Base-by-base conservation (phyloP, 1,284 basidiomycete genomes). In the Moniliophthora roreri region DNA sequence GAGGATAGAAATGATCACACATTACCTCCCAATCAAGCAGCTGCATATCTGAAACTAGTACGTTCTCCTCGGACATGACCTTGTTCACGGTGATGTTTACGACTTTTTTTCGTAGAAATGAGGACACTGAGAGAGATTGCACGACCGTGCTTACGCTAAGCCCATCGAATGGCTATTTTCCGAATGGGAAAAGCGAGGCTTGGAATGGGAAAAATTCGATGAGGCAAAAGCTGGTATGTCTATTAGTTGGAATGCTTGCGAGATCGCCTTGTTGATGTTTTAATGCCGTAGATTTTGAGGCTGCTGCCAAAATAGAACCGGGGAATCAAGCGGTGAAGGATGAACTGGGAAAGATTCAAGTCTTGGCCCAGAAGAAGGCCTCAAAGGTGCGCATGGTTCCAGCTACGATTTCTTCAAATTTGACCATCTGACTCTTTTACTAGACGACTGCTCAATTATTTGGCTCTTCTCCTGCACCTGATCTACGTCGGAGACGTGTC, bases 41-140 rank as follows among this genome's bases (percentile, higher is more conserved):
- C 89, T 26, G 89, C 90, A 21, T 91, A 92, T 72, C 76, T 93
- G 57, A 91, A 89, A 76, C 78, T 93, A 91, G 89, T 91, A 76
- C 74, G 89, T 77, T 70, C 58, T 55, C 1, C 26, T 46, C 24
- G 26, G 26, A n/a, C 10, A 1, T 39, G 11, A 32, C 24, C 26
- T 23, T 44, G 46, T 56, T 58, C 21, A 60, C 23, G 13, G n/a
- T 34, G 34, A 38, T 6, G 21, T 40, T 6, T 54, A 37, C 9
- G 44, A 37, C n/a, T n/a, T n/a, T n/a, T 7, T 11, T 9, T 26
- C 44, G 11, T 48, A 91, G 89, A 63, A 72, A 81, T 57, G 79
- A 84, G 63, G 89, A 92, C 66, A 87, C 87, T 15, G 85, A 89
- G 63, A 70, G 86, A 51, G 89, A 91, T 64, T 90, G 88, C 62